phyloP scores from a whole-genome alignment of 495 filamentous ascomycete genomes.

The Aeminium ludgeri region DNA sequence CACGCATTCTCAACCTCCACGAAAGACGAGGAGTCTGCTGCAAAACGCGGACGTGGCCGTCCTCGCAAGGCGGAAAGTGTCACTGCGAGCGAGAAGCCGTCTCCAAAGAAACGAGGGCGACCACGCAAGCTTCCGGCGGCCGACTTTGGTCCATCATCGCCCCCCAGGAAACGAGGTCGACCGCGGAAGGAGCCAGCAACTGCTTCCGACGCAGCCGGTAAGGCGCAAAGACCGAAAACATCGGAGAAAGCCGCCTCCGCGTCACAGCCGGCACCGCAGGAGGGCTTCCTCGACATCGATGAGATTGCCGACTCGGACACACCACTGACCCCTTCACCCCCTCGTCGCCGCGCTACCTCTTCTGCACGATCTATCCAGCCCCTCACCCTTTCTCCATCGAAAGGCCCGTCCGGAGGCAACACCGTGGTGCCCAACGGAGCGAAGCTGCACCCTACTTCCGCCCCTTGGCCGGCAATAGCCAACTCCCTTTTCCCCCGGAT shows the following conservation, averaged over 20 bases:
- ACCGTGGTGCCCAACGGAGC: neutral
- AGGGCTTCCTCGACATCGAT: slow-evolving; percentile 20
- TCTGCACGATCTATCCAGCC: slow-evolving; percentile 8
- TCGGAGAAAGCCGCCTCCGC: neutral
- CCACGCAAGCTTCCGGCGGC: neutral
- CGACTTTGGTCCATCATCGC: no score
- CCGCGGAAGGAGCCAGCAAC: neutral
- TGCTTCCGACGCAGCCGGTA: neutral
- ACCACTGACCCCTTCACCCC: slow-evolving; percentile 19
- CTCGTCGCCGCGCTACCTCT: slow-evolving; percentile 16
- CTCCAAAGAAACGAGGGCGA: neutral
- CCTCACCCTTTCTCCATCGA: neutral
- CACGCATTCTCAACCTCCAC: no score
- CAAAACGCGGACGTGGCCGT: slow-evolving; percentile 14
- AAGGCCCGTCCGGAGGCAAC: neutral
- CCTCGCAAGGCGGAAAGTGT: slow-evolving; percentile 13
- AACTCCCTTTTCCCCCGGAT: slow-evolving; percentile 40
- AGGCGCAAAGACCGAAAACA: neutral
- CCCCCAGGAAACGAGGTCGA: neutral
- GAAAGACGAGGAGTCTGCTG: no score
- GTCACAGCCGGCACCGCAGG: slow-evolving; percentile 1
- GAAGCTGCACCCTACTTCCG: no score
- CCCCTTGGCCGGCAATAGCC: slow-evolving; percentile 9
- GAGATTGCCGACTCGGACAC: slow-evolving; percentile 24
- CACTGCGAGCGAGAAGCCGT: no score